Percentiles rank a stretch among this genome's conserved stretches.
Evolutionary conservation across 2,329 filamentous ascomycete genomes (phyloP).

Genomic region (Xylaria arbuscula): DNA sequence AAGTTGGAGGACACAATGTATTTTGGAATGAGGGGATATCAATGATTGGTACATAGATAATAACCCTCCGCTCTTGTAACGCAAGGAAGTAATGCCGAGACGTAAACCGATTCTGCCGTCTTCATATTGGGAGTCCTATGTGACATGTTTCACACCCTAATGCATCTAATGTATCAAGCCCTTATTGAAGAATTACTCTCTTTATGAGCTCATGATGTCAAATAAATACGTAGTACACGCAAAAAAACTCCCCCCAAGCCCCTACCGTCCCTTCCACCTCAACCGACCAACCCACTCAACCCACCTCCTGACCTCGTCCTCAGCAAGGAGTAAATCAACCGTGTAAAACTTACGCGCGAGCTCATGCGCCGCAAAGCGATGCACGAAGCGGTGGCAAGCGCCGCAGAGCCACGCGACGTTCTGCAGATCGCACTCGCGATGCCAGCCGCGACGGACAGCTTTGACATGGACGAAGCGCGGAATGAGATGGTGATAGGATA

Average conservation of each 20-base stretch:
- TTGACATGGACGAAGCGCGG: constrained; percentile 82
- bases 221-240: not conserved
- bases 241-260: not conserved
- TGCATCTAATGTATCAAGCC: not conserved
- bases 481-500: constrained; percentile 89
- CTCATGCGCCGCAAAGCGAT: constrained; percentile 79
- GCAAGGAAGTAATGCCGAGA: too few relatives aligned
- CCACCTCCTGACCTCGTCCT: constrained; percentile 78
- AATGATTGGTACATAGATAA: too few relatives aligned
- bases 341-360: constrained; percentile 78
- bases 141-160: not conserved
- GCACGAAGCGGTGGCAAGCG: constrained; percentile 85
- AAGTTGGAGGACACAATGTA: too few relatives aligned
- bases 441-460: constrained; percentile 81
- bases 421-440: constrained; percentile 77
- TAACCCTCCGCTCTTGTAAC: too few relatives aligned
- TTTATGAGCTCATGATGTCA: too few relatives aligned
- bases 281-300: constrained; percentile 78
- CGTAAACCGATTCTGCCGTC: too few relatives aligned
- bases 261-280: constrained; percentile 71
- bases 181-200: not conserved
- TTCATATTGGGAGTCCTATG: too few relatives aligned
- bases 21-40: too few relatives aligned
- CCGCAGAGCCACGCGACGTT: constrained; percentile 89
- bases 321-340: constrained; percentile 74